Base-by-base conservation (phyloP, 176 grass and related monocot genomes). In the Phoenix roebelenii region DNA sequence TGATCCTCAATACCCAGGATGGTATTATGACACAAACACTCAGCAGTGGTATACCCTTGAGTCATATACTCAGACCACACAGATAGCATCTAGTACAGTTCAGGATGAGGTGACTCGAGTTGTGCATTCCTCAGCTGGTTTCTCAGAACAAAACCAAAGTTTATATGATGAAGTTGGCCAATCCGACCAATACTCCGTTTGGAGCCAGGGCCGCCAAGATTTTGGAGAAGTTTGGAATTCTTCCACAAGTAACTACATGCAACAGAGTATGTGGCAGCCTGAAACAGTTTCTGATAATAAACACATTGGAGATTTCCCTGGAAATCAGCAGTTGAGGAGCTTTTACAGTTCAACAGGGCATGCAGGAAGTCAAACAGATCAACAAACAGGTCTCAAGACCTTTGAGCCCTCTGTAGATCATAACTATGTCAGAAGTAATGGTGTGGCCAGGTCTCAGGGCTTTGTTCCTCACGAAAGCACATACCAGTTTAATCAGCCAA, bases 11-110 rank as follows among this genome's bases (percentile, higher is more conserved):
- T 98, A 98, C 64, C 94, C 79, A 0, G 84, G 88, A 59, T 98
- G 87, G 87, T 98, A 89, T 70, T 98, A 85, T 9, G 94, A 98
- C 59, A 98, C 85, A 48, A 85, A 79, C 74, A 98, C 64, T 0
- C 84, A 92, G 57, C 78, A 85, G 69, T 92, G 88, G 94, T 51
- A 77, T 10, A 73, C 73, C n/a, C 84, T 98, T 1, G 88, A 89
- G 57, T 81, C 74, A 3, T 98, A 98, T 63, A 68, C 23, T 18
- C 63, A 72, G 44, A 59, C 56, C 20, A 61, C 35, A 29, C 87
- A 82, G 62, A 69, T 63, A 44, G 65, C 78, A 16, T 52, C 20
- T 50, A 17, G 55, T 61, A 72, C 48, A 15, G 56, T 55, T 83
- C 81, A 85, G 78, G 57, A 67, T 66, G 72, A 70, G 51, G 66